Evolutionary conservation across 805 yeast genomes (phyloP).

Genomic region (Teunomyces funiuensis): DNA sequence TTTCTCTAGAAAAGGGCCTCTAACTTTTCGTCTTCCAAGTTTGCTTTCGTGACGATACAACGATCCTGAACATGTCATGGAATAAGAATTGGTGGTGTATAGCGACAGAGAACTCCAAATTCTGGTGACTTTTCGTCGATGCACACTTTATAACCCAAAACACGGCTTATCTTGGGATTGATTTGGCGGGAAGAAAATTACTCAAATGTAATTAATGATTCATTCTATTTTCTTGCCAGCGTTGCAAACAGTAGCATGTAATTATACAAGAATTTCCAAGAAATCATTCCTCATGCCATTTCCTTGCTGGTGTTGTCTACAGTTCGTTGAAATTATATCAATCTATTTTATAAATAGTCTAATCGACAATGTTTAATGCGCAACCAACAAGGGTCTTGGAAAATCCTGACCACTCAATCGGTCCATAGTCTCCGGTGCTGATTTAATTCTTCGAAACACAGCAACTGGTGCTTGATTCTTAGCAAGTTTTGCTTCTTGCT

Average conservation of each 20-base stretch:
- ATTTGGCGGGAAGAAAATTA: not conserved
- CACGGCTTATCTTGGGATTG: not conserved
- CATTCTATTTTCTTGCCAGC: not conserved
- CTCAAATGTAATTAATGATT: not conserved
- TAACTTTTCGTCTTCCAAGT: constrained; percentile 31
- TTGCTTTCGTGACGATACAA: constrained; percentile 39
- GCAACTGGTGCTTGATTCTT: too few species aligned
- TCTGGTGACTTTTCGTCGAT: constrained; percentile 25
- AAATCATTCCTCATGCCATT: not conserved
- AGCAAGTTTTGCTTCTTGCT: too few species aligned
- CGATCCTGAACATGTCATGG: constrained; percentile 31
- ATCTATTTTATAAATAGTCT: too few species aligned
- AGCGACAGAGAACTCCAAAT: constrained; percentile 24
- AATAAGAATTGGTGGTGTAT: constrained; percentile 6
- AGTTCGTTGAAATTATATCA: too few species aligned
- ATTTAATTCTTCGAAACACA: too few species aligned
- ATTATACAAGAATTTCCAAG: not conserved
- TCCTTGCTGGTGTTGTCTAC: too few species aligned
- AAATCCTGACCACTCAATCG: too few species aligned
- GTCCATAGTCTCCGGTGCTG: too few species aligned
- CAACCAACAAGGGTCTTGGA: too few species aligned
- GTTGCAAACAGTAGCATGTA: not conserved
- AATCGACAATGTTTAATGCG: too few species aligned
- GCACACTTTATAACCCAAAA: constrained; percentile 2
- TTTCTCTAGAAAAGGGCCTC: constrained; percentile 14